Percentiles rank a stretch among this genome's conserved stretches.
These are phyloP conservation scores for Penicillium polonicum DNA, from an alignment of 2,329 filamentous ascomycete genomes.

Conservation along the genomic window DNA sequence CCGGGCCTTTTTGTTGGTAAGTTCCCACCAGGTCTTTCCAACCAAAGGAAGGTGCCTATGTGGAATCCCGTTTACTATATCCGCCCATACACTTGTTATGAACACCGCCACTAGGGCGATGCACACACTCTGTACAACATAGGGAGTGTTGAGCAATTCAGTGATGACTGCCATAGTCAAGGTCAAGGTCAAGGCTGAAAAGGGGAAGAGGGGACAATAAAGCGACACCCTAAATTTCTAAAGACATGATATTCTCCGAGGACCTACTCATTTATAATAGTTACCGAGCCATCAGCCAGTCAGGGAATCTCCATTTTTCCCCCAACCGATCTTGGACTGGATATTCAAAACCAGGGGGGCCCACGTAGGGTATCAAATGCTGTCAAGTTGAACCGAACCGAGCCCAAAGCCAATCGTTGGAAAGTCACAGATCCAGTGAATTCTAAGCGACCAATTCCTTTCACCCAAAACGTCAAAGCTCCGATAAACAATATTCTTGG, in stretches of 20 bases:
- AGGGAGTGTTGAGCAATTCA: constrained; percentile 24
- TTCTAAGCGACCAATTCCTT: background rate
- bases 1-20: constrained; percentile 33
- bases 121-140: constrained; percentile 23
- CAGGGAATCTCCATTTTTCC: background rate
- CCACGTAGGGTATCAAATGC: constrained; percentile 1
- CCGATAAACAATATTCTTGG: background rate
- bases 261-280: background rate
- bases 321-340: background rate
- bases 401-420: background rate
- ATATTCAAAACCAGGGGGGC: background rate
- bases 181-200: background rate
- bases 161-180: constrained; percentile 26
- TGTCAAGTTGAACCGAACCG: background rate
- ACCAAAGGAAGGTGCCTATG: constrained; percentile 30
- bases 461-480: background rate
- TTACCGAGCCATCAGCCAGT: background rate
- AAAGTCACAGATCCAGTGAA: background rate
- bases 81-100: constrained; percentile 25
- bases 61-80: constrained; percentile 30
- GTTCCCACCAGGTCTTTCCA: constrained; percentile 30
- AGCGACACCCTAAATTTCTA: background rate
- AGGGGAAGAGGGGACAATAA: background rate
- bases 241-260: background rate
- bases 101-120: constrained; percentile 23